phyloP scores from a whole-genome alignment of 2,329 filamentous ascomycete genomes.

The Xylariaceae sp. region DNA sequence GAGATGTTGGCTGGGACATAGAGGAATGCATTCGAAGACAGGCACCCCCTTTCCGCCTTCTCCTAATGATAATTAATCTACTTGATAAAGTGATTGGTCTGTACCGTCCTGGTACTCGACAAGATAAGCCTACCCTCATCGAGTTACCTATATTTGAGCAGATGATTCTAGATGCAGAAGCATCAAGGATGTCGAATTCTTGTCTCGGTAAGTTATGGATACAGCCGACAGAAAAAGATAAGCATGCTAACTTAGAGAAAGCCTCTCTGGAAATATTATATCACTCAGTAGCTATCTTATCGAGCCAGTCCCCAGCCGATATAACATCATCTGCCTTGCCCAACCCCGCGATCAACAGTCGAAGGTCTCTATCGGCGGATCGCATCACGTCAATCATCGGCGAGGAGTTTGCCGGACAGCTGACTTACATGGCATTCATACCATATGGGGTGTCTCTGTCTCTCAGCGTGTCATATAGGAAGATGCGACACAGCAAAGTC shows the following conservation, averaged over 20 bases:
- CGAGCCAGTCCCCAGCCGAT: conserved; percentile 58
- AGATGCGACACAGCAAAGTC: conserved; percentile 66
- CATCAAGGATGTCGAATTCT: conserved; percentile 55
- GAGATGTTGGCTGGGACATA: conserved; percentile 63
- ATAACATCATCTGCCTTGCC: conserved; percentile 50
- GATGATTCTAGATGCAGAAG: conserved; percentile 62
- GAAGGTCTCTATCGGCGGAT: conserved; percentile 63
- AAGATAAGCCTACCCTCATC: conserved; percentile 55
- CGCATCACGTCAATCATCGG: conserved; percentile 62
- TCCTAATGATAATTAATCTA: conserved; percentile 60
- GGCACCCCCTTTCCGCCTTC: conserved; percentile 61
- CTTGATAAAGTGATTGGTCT: conserved; percentile 66
- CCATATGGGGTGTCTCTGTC: conserved; percentile 68
- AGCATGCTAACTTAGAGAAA: conserved; percentile 40
- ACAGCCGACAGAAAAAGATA: no score
- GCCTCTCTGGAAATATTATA: conserved; percentile 69
- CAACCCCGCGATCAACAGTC: conserved; percentile 59
- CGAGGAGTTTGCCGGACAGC: conserved; percentile 55
- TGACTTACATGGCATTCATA: conserved; percentile 60
- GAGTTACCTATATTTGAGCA: conserved; percentile 64
- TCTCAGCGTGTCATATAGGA: conserved; percentile 67
- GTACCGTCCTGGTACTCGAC: conserved; percentile 62
- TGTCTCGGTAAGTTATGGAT: conserved; percentile 56
- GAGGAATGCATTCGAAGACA: conserved; percentile 58
- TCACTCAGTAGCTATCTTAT: conserved; percentile 68